A percentile compares a stretch with the other conserved stretches of the same genome.
phyloP scores from a whole-genome alignment of 345 rosid genomes.

The Trapa bicornis region DNA sequence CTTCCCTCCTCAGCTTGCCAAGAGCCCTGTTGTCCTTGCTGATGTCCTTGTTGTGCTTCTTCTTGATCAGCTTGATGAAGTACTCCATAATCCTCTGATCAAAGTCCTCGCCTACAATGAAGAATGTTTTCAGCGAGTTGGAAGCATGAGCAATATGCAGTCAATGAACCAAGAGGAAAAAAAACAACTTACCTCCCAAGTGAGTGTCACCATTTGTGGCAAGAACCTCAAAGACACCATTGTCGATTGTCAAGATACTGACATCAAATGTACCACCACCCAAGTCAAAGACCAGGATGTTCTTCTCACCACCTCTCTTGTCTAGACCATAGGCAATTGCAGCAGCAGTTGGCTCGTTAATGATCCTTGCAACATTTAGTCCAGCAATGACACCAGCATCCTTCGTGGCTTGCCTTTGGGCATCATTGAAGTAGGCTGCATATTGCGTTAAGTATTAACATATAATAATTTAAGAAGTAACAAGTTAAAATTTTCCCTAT shows the following conservation, averaged over 20 bases:
- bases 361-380: slow-evolving; percentile 2
- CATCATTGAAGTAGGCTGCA: slow-evolving; percentile 17
- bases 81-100: slow-evolving; percentile 2
- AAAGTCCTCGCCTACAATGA: slow-evolving; percentile 12
- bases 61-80: neutral
- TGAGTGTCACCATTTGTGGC: slow-evolving; percentile 12
- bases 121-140: neutral
- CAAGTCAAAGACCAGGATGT: slow-evolving; percentile 6
- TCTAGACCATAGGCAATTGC: slow-evolving; percentile 8
- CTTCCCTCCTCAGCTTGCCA: neutral
- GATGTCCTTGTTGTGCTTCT: slow-evolving; percentile 4
- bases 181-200: slow-evolving; percentile 35
- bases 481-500: neutral
- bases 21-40: neutral
- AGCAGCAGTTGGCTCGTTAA: slow-evolving; percentile 7
- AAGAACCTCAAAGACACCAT: slow-evolving; percentile 10
- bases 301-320: slow-evolving; percentile 5
- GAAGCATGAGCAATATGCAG: neutral
- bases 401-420: slow-evolving; percentile 6
- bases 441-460: slow-evolving; percentile 4
- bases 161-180: neutral
- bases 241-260: slow-evolving; percentile 6
- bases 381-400: slow-evolving; percentile 5
- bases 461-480: slow-evolving; percentile 2
- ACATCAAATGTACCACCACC: slow-evolving; percentile 14